Conservation (phyloP, 1,284 basidiomycete genomes). For the Melampsora americana region DNA sequence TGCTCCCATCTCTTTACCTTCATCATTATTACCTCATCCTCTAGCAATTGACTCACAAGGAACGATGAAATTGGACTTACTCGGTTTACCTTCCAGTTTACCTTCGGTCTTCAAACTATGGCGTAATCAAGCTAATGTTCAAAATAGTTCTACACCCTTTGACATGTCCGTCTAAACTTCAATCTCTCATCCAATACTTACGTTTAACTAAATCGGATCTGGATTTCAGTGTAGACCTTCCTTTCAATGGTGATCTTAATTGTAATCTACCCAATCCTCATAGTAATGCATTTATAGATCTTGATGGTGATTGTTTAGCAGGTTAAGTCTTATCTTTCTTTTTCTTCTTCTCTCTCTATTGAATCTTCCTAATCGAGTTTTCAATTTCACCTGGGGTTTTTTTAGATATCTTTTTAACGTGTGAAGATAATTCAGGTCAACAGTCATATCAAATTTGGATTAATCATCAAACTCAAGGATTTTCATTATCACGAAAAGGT, state of each 20-base stretch:
- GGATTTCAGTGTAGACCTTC: slow-evolving; percentile 9
- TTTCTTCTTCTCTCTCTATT: background rate
- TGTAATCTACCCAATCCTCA: slow-evolving; percentile 82
- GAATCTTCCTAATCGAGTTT: background rate
- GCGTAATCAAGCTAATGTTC: slow-evolving; percentile 17
- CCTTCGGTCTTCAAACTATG: slow-evolving; percentile 42
- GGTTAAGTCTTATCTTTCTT: slow-evolving; percentile 58
- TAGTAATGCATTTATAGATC: slow-evolving; percentile 89
- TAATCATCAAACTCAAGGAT: slow-evolving; percentile 73
- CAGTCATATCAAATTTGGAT: slow-evolving; percentile 82
- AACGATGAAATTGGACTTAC: slow-evolving; percentile 80
- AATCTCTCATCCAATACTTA: too few species aligned
- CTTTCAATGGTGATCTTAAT: slow-evolving; percentile 13
- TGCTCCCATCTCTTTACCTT: slow-evolving; percentile 59
- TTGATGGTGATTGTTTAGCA: slow-evolving; percentile 93
- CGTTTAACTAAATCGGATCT: too few species aligned
- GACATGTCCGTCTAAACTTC: slow-evolving; percentile 9
- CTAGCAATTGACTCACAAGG: slow-evolving; percentile 81
- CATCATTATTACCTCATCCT: slow-evolving; percentile 72
- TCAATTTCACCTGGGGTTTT: background rate
- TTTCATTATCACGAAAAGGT: slow-evolving; percentile 67
- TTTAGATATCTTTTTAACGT: slow-evolving; percentile 83
- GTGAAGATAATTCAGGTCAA: slow-evolving; percentile 62
- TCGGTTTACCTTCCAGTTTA: slow-evolving; percentile 64
- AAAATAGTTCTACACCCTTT: slow-evolving; percentile 12